Evolutionary conservation across 2,329 filamentous ascomycete genomes (phyloP), one percentile per base, ranked within the genome.

Genomic region (Trichoderma koningii): DNA sequence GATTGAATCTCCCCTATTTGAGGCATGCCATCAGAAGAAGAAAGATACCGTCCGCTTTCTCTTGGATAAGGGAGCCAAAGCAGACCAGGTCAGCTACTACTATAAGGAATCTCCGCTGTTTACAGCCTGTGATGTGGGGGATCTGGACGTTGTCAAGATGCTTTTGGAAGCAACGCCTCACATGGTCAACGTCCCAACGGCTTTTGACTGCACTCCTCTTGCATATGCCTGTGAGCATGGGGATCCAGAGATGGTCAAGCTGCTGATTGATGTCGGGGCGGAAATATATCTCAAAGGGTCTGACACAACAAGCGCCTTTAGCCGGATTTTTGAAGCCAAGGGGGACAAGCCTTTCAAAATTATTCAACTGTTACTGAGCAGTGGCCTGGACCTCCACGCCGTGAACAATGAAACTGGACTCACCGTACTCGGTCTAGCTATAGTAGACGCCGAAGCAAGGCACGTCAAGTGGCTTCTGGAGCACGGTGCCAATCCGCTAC

Each of bases 261-360:
- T 68, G n/a, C 67, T 73, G 2, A 67, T 73, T 23, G 53, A 69
- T 10, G 65, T 61, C 3, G 71, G 70, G 12, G 71, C 71, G 3
- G 64, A 69, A 19, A 50, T 69, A 2, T 57, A 44, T 15, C 47
- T 26, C 5, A 63, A 67, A 21, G 21, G 21, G 2, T 44, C 21
- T 7, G 66, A 66, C 19, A 38, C 26, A 9, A 69, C 68, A 2
- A 69, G 69, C 47, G 63, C 69, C 34, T 53, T 47, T 14, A 61
- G 53, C 3, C 59, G 55, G 19, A 53, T 67, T 3, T 63, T 71
- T 19, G 51, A 62, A 5, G n/a, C 50, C 2, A 53, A 64, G 23
- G 57, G 55, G 1, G 44, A 55, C 6, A 56, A 62, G 14, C 56
- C 55, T n/a, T 55, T 62, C 19, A 67, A 66, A 38, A 57, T 68